Evolutionary conservation across 2,329 filamentous ascomycete species (phyloP).

Genomic region (Saccharata proteae): DNA sequence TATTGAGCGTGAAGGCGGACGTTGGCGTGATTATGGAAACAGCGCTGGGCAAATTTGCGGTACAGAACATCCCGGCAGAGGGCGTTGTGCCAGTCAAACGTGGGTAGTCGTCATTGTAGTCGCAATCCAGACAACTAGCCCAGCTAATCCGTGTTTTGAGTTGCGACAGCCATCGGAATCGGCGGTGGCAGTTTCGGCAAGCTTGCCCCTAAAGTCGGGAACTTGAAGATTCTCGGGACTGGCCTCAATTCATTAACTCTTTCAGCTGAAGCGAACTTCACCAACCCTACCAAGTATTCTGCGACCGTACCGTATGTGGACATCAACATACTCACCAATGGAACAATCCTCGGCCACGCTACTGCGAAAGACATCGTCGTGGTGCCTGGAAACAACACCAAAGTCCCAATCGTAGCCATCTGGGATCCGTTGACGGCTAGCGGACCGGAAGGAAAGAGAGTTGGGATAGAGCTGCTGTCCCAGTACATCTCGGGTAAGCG

Average conservation of each 20-base stretch:
- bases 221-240: constrained; percentile 62
- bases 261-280: constrained; percentile 64
- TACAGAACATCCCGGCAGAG: constrained; percentile 73
- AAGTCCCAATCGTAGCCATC: constrained; percentile 52
- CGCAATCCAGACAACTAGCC: constrained; percentile 7
- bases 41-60: constrained; percentile 64
- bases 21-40: constrained; percentile 78
- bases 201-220: constrained; percentile 53
- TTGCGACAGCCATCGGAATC: constrained; percentile 21
- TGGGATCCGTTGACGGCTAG: constrained; percentile 61
- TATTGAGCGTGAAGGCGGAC: constrained; percentile 61
- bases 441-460: constrained; percentile 46
- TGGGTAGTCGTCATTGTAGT: constrained; percentile 53
- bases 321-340: constrained; percentile 63
- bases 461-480: constrained; percentile 64
- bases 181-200: constrained; percentile 35
- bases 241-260: constrained; percentile 59
- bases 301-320: constrained; percentile 71
- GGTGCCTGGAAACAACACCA: constrained; percentile 57
- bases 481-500: constrained; percentile 67
- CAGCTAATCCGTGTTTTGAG: constrained; percentile 19
- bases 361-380: constrained; percentile 53
- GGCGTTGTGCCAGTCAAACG: constrained; percentile 85
- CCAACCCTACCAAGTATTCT: constrained; percentile 81
- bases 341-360: constrained; percentile 62